phyloP scores from a whole-genome alignment of 2,329 filamentous ascomycete genomes.

The Didymella exigua region DNA sequence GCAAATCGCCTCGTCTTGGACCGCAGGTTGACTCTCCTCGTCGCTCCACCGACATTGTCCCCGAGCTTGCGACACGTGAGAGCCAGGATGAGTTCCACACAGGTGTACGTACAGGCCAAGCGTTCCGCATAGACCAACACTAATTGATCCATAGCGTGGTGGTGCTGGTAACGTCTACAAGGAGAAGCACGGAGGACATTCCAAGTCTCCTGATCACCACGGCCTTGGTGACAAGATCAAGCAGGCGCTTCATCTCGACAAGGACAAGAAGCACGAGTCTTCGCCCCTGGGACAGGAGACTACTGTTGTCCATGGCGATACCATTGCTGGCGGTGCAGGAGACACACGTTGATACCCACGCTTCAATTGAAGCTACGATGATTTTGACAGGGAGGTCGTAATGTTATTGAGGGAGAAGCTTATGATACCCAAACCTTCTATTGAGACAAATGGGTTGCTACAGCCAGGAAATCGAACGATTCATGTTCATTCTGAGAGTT shows the following conservation, averaged over 20 bases:
- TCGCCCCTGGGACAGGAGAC: conserved; percentile 37
- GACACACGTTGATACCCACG: conserved; percentile 10
- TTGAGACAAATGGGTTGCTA: not conserved
- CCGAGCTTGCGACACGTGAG: conserved; percentile 50
- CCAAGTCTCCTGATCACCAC: conserved; percentile 43
- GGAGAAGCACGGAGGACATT: conserved; percentile 56
- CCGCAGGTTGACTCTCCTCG: conserved; percentile 30
- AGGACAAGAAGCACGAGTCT: conserved; percentile 42
- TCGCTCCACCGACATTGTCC: conserved; percentile 50
- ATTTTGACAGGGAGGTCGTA: conserved; percentile 8
- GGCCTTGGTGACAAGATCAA: conserved; percentile 54
- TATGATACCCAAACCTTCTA: conserved; percentile 11
- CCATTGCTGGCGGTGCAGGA: conserved; percentile 4
- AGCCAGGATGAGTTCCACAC: conserved; percentile 55
- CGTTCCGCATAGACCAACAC: not conserved
- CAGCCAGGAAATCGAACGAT: conserved; percentile 1
- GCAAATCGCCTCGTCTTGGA: conserved; percentile 42
- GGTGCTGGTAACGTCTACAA: conserved; percentile 56
- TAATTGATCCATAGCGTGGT: conserved; percentile 45
- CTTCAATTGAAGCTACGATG: not conserved
- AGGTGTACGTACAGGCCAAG: conserved; percentile 42
- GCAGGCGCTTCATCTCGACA: conserved; percentile 46
- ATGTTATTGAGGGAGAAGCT: conserved; percentile 10
- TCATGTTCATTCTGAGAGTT: not conserved
- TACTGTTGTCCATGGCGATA: conserved; percentile 9